phyloP scores from a whole-genome alignment of 306 rosid species.

The Herpetospermum pedunculosum region DNA sequence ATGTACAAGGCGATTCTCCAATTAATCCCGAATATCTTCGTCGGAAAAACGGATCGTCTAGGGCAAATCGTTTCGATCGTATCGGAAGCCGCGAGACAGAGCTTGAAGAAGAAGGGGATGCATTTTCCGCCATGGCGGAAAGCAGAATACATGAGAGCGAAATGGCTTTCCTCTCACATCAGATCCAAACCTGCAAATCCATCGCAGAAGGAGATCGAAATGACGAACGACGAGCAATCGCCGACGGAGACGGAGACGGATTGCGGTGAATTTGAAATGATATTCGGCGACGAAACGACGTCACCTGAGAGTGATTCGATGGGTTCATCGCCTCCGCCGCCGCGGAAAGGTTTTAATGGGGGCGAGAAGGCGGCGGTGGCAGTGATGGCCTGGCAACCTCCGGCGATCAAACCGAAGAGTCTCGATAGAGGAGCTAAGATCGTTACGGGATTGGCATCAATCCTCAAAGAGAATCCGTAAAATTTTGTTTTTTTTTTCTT shows the following conservation, averaged over 20 bases:
- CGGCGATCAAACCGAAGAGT: constrained; percentile 79
- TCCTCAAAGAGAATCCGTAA: constrained; percentile 56
- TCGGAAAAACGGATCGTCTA: constrained; percentile 71
- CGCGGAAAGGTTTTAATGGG: neutral
- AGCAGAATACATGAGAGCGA: constrained; percentile 77
- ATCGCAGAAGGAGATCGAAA: constrained; percentile 3
- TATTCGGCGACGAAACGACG: constrained; percentile 41
- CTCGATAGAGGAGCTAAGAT: constrained; percentile 56
- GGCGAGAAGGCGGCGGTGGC: constrained; percentile 2
- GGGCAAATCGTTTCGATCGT: constrained; percentile 53
- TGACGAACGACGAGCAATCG: neutral
- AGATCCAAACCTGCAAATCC: constrained; percentile 16
- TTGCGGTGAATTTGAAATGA: constrained; percentile 59
- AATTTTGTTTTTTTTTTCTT: neutral
- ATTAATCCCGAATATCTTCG: constrained; percentile 64
- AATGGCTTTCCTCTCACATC: constrained; percentile 70
- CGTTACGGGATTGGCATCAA: constrained; percentile 85
- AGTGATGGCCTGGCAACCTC: constrained; percentile 50
- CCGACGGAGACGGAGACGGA: constrained; percentile 29
- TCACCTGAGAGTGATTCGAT: constrained; percentile 1
- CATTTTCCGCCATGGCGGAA: constrained; percentile 95
- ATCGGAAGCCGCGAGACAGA: constrained; percentile 70
- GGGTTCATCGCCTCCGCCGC: constrained; percentile 1
- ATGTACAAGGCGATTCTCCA: constrained; percentile 63
- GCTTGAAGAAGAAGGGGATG: constrained; percentile 92